Conservation (phyloP, 1,139 yeast genomes). For the Taiozyma sp. region DNA sequence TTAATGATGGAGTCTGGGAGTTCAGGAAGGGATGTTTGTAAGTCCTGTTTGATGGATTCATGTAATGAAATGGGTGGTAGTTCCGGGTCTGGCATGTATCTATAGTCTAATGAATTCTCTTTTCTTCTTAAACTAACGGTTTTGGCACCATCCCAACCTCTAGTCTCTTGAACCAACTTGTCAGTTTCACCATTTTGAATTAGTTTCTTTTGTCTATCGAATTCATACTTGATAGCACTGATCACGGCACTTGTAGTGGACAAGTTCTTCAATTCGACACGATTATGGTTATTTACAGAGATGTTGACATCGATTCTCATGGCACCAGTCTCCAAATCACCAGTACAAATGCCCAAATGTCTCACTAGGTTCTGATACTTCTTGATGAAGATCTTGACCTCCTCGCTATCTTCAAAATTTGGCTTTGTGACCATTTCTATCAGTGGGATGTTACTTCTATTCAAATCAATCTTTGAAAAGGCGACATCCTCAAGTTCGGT, state of each 20-base stretch:
- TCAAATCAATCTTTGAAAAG: conserved; percentile 59
- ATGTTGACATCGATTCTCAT: conserved; percentile 93
- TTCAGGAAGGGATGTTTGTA: conserved; percentile 44
- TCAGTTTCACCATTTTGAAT: conserved; percentile 33
- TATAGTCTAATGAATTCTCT: conserved; percentile 78
- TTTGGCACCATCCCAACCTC: conserved; percentile 82
- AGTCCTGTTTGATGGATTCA: conserved; percentile 31
- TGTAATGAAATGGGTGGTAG: conserved; percentile 53
- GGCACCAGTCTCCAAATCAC: conserved; percentile 91
- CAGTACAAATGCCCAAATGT: conserved; percentile 70
- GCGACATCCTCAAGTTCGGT: conserved; percentile 29
- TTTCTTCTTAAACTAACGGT: conserved; percentile 69
- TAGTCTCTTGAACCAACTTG: conserved; percentile 57
- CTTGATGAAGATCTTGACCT: conserved; percentile 74
- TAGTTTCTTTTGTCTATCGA: conserved; percentile 52
- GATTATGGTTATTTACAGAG: conserved; percentile 60
- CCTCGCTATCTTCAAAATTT: conserved; percentile 61
- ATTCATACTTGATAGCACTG: conserved; percentile 74
- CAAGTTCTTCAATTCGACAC: conserved; percentile 87
- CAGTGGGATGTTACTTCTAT: conserved; percentile 80
- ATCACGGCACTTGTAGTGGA: conserved; percentile 79
- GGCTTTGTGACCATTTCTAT: conserved; percentile 92
- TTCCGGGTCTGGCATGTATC: conserved; percentile 95
- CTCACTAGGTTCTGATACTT: conserved; percentile 72
- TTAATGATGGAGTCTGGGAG: conserved; percentile 58